Base-by-base conservation (phyloP, 441 rosid species). In the Populus tomentosa region DNA sequence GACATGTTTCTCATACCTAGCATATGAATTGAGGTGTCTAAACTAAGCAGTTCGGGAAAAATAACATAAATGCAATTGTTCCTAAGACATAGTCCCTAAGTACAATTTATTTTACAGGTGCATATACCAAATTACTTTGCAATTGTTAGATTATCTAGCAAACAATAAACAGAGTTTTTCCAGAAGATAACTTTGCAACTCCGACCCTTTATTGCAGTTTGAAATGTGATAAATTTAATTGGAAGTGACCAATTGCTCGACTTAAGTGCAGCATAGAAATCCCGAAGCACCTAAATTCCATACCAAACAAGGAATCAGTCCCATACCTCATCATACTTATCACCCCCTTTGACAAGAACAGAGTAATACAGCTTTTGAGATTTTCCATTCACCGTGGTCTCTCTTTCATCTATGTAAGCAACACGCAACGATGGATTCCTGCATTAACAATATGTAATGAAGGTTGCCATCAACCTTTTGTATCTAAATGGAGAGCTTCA, bases 271-370 rank as follows among this genome's bases (percentile, higher is more conserved):
- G 23, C 18, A 72, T 42, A 69, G 14, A 77, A 70, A 14, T 59
- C 33, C 53, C 10, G 46, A 14, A 69, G 70, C 42, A 67, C 40
- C 38, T 20, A 73, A 69, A 77, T 53, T 62, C 76, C 50, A 64
- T 35, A 73, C 65, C 70, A 80, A 50, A 72, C 71, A 3, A 78
- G 71, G 66, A 67, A 72, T 23, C 35, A 40, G 35, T 33, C 63
- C 24, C 78, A 36, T 89, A 96, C 99, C 98, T 91, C 95, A 77
- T 94, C 97, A 56, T 90, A 84, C 79, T 84, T 88, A 42, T 86
- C 87, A 13, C 91, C 90, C 64, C 99, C 99, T 84, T 96, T 96
- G 82, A 96, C 89, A 67, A 96, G 96, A 80, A 96, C 99, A 75
- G 97, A 96, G 81, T 90, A 96, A 80, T 88, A 87, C 64, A 70